Evolutionary conservation across 179 eudicot genomes (phyloP).

Genomic region (Silene noctiflora): DNA sequence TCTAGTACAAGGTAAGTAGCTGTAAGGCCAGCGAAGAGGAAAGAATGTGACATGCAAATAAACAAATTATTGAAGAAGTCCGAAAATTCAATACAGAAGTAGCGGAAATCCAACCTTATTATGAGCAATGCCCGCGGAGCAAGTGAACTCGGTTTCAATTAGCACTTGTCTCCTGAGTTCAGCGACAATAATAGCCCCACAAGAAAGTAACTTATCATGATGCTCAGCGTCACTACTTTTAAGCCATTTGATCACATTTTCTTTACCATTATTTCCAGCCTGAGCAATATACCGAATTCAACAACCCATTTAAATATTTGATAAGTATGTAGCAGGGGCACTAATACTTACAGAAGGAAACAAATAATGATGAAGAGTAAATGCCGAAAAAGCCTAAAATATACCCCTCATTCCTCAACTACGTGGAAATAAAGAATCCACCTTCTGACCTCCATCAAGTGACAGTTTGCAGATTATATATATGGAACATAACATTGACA

Average conservation of each 20-base stretch:
- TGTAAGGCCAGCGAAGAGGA: constrained; percentile 14
- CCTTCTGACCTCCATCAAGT: constrained; percentile 3
- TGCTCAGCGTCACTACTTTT: constrained; percentile 56
- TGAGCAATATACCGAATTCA: constrained; percentile 26
- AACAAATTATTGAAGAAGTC: background rate
- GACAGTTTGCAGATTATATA: background rate
- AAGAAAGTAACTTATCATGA: constrained; percentile 78
- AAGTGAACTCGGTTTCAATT: constrained; percentile 84
- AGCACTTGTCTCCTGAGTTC: constrained; percentile 85
- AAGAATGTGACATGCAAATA: background rate
- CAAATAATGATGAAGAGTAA: background rate
- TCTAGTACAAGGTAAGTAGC: constrained; percentile 37
- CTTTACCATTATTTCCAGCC: constrained; percentile 47
- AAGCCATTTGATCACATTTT: constrained; percentile 63
- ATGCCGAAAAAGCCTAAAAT: background rate
- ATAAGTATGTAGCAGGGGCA: background rate
- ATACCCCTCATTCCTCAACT: constrained; percentile 1
- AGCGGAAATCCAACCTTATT: constrained; percentile 53
- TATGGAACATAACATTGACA: background rate
- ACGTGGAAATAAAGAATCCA: background rate
- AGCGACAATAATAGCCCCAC: constrained; percentile 91
- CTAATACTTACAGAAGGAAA: constrained; percentile 4
- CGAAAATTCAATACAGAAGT: background rate
- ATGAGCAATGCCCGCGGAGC: constrained; percentile 98
- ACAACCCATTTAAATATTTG: background rate